phyloP scores from a whole-genome alignment of 768 basidiomycete genomes.

The Mycena vulgaris region DNA sequence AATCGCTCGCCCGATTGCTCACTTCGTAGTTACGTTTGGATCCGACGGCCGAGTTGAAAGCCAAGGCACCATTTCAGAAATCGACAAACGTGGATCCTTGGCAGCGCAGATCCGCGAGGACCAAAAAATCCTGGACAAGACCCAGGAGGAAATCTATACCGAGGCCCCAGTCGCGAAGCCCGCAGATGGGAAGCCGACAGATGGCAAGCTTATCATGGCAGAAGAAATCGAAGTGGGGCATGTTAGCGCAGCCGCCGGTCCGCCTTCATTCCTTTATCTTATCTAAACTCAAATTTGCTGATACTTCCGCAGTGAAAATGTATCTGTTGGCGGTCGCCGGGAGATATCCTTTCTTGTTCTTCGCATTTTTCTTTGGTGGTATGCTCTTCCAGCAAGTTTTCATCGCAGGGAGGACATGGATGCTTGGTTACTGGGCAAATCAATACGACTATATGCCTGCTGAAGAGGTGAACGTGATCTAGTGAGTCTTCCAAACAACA shows the following conservation, averaged over 20 bases:
- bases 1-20: constrained; percentile 54
- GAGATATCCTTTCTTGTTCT: constrained; percentile 29
- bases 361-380: constrained; percentile 21
- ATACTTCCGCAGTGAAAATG: constrained; percentile 31
- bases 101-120: constrained; percentile 51
- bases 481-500: background rate
- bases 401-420: constrained; percentile 27
- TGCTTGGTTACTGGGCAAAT: constrained; percentile 34
- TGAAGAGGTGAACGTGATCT: constrained; percentile 21
- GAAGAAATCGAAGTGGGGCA: constrained; percentile 72
- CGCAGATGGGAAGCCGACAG: too few relatives aligned
- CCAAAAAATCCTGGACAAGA: constrained; percentile 44
- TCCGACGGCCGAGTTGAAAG: constrained; percentile 56
- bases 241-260: constrained; percentile 58
- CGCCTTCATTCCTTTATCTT: background rate
- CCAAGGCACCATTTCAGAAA: constrained; percentile 57
- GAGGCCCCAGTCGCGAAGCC: constrained; percentile 35
- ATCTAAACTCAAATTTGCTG: background rate
- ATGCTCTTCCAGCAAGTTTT: constrained; percentile 17
- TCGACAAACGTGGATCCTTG: constrained; percentile 55
- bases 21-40: constrained; percentile 60
- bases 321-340: constrained; percentile 27
- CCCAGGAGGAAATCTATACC: constrained; percentile 41
- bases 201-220: constrained; percentile 72
- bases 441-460: constrained; percentile 30